Evolutionary conservation across 2,329 filamentous ascomycete genomes (phyloP).

Genomic region (Dissoconium aciculare): DNA sequence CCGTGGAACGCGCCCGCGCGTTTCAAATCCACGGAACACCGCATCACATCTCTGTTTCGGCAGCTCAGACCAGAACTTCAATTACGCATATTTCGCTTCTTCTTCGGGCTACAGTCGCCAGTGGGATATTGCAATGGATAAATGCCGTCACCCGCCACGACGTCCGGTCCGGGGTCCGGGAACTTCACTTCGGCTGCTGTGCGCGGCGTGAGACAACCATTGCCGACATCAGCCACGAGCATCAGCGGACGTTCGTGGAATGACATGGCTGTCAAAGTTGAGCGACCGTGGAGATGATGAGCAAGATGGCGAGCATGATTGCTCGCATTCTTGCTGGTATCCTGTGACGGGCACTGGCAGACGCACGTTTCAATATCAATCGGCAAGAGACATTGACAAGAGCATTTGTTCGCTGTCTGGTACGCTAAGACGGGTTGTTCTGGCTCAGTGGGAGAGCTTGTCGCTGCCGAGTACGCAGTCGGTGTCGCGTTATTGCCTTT

Average conservation of each 20-base stretch:
- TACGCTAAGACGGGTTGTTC: not conserved
- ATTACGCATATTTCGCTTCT: no score
- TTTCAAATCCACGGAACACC: no score
- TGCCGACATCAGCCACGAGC: constrained; percentile 27
- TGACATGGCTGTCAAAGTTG: constrained; percentile 15
- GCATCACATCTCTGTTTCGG: no score
- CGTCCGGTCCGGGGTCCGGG: constrained; percentile 30
- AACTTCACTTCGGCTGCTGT: constrained; percentile 30
- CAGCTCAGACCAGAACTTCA: no score
- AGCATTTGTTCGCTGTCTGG: not conserved
- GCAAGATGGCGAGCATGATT: not conserved
- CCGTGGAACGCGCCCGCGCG: no score
- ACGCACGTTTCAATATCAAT: not conserved
- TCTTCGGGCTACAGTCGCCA: no score
- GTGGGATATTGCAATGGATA: constrained; percentile 29
- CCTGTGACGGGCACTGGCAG: not conserved
- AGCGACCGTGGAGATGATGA: constrained; percentile 2
- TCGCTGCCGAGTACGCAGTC: constrained; percentile 3
- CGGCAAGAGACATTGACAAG: not conserved
- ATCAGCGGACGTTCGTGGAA: constrained; percentile 29
- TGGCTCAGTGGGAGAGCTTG: not conserved
- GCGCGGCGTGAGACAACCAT: constrained; percentile 26
- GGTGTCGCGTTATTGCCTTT: constrained; percentile 11
- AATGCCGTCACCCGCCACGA: constrained; percentile 30
- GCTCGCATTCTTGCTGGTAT: not conserved